A percentile compares a stretch with the other conserved stretches of the same genome.
Evolutionary conservation across 805 yeast genomes (phyloP).

Genomic region (Lipomyces japonicus): DNA sequence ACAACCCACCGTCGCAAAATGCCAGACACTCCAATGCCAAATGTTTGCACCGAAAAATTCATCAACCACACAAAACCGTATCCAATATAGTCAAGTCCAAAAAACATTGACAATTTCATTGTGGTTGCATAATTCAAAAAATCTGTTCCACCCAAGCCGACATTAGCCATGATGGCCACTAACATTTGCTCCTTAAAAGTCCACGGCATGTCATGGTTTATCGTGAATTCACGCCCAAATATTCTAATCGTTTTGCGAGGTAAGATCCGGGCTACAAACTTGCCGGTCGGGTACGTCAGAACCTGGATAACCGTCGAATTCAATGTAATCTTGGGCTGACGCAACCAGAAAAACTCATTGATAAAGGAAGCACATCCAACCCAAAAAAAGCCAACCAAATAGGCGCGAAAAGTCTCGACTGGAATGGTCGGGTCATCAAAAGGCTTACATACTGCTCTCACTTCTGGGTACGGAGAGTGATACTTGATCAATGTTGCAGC

Average conservation of each 20-base stretch:
- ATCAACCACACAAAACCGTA: slow-evolving; percentile 37
- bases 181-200: slow-evolving; percentile 59
- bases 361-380: slow-evolving; percentile 31
- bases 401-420: slow-evolving; percentile 40
- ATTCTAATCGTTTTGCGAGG: slow-evolving; percentile 25
- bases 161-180: slow-evolving; percentile 43
- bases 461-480: slow-evolving; percentile 44
- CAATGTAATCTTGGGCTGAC: slow-evolving; percentile 52
- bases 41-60: slow-evolving; percentile 54
- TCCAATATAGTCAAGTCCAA: slow-evolving; percentile 9
- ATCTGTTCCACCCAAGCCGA: slow-evolving; percentile 22
- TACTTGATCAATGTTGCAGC: slow-evolving; percentile 11
- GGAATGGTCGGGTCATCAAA: slow-evolving; percentile 44
- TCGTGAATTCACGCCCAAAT: slow-evolving; percentile 38
- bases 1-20: slow-evolving; percentile 54
- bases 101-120: slow-evolving; percentile 18
- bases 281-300: slow-evolving; percentile 54
- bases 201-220: slow-evolving; percentile 66
- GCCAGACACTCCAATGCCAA: slow-evolving; percentile 66
- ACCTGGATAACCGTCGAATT: slow-evolving; percentile 54
- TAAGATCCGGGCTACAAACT: slow-evolving; percentile 19
- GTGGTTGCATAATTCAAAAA: slow-evolving; percentile 46
- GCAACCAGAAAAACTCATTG: slow-evolving; percentile 48
- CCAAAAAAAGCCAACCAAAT: slow-evolving; percentile 8
- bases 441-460: slow-evolving; percentile 49